Conservation (phyloP, 73 alveolate species). For the Blepharisma japonicum region DNA sequence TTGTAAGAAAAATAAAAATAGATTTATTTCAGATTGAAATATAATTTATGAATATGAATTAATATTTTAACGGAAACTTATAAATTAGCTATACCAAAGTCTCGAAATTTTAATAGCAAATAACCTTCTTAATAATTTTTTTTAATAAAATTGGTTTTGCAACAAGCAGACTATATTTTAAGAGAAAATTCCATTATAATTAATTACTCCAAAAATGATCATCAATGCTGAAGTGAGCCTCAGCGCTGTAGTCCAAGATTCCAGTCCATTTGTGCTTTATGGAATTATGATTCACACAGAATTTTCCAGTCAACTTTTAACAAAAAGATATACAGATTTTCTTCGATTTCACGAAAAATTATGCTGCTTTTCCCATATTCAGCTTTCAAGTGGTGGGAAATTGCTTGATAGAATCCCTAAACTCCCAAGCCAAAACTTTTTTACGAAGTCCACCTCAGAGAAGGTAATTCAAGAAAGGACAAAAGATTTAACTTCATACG, state of each 20-base stretch:
- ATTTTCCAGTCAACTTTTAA: background rate
- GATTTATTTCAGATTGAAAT: too few relatives aligned
- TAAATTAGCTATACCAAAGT: too few relatives aligned
- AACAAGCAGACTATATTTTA: too few relatives aligned
- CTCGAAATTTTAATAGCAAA: too few relatives aligned
- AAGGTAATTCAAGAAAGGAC: background rate
- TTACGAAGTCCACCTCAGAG: background rate
- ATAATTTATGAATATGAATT: too few relatives aligned
- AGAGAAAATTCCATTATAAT: too few relatives aligned
- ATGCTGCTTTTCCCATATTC: slow-evolving; percentile 16
- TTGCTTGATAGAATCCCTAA: background rate
- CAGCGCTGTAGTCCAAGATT: background rate
- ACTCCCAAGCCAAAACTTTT: background rate
- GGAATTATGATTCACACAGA: background rate
- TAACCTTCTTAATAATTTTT: too few relatives aligned
- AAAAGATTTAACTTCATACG: background rate
- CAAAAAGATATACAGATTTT: background rate
- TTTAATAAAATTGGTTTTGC: too few relatives aligned
- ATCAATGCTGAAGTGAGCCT: slow-evolving; percentile 1
- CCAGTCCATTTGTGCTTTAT: background rate
- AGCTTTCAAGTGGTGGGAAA: background rate
- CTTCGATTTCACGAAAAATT: background rate
- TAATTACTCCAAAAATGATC: too few relatives aligned
- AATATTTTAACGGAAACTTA: too few relatives aligned
- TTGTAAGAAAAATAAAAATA: too few relatives aligned